phyloP scores from a whole-genome alignment of 331 rosid genomes.

The Rhamnella rubrinervis region DNA sequence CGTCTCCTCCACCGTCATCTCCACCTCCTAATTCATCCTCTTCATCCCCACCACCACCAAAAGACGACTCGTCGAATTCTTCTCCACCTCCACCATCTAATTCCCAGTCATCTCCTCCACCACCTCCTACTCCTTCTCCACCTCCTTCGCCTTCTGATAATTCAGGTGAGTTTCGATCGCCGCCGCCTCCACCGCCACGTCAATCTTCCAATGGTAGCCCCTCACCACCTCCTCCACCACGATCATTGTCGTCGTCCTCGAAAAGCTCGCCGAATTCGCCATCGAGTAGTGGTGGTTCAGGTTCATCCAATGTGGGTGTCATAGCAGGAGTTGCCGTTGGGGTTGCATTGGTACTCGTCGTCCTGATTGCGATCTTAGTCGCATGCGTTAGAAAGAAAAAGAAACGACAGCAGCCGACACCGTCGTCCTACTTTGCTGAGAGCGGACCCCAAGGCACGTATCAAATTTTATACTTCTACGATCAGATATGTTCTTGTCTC shows the following conservation, averaged over 20 bases:
- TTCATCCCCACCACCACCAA: constrained; percentile 13
- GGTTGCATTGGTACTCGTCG: constrained; percentile 44
- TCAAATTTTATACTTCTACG: no score
- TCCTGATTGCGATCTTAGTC: constrained; percentile 24
- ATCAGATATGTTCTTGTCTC: no score
- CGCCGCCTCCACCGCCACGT: constrained; percentile 16
- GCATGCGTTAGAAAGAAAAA: constrained; percentile 43
- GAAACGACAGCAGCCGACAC: constrained; percentile 16
- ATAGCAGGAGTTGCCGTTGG: constrained; percentile 53
- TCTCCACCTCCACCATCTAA: constrained; percentile 22
- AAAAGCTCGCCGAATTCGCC: constrained; percentile 4
- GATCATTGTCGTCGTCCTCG: background rate
- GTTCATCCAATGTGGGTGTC: constrained; percentile 9
- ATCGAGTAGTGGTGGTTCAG: background rate
- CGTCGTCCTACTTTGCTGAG: constrained; percentile 22
- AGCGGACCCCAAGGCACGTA: constrained; percentile 1
- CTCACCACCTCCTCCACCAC: constrained; percentile 17
- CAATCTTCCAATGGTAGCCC: background rate
- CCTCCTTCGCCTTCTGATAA: constrained; percentile 18
- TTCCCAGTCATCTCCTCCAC: constrained; percentile 4
- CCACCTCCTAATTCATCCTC: constrained; percentile 5
- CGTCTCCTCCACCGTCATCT: background rate
- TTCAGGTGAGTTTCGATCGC: background rate
- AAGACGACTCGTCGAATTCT: background rate
- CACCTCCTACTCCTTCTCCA: constrained; percentile 20